Evolutionary conservation across 208 protist species (phyloP).

Genomic region (Acanthamoeba sp.): DNA sequence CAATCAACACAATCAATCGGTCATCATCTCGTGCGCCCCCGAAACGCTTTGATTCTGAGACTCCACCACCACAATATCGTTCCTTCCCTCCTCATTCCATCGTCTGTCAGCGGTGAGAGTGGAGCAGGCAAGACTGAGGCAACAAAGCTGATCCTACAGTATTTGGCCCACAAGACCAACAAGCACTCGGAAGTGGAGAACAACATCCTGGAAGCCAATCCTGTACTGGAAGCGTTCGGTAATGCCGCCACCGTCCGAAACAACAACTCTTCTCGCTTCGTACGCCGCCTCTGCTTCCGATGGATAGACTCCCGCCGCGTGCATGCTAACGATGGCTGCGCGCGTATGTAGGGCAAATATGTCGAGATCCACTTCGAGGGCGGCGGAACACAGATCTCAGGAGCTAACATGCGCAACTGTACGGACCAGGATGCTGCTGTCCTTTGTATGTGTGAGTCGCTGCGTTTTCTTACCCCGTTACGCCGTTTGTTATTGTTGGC

Average conservation of each 20-base stretch:
- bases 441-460: no score
- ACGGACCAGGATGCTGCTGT: neutral
- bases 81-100: constrained; percentile 39
- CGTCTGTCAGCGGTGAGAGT: constrained; percentile 91
- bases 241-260: constrained; percentile 88
- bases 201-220: constrained; percentile 87
- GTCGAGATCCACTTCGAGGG: constrained; percentile 86
- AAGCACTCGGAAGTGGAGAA: constrained; percentile 78
- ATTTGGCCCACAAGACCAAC: constrained; percentile 82
- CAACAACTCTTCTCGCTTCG: constrained; percentile 87
- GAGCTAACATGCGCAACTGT: constrained; percentile 84
- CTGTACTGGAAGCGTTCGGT: constrained; percentile 91
- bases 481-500: neutral
- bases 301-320: no score
- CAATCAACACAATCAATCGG: constrained; percentile 54
- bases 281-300: constrained; percentile 61
- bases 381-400: constrained; percentile 84
- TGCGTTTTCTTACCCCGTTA: neutral
- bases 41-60: constrained; percentile 66
- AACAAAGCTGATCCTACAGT: constrained; percentile 88
- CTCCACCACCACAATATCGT: constrained; percentile 76
- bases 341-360: constrained; percentile 80
- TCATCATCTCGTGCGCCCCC: constrained; percentile 79
- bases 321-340: neutral
- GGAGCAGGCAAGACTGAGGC: constrained; percentile 93